Percentiles rank a stretch among this genome's conserved stretches.
Conservation (phyloP, 106 monocot genomes). For the Dioscorea dumetorum region DNA sequence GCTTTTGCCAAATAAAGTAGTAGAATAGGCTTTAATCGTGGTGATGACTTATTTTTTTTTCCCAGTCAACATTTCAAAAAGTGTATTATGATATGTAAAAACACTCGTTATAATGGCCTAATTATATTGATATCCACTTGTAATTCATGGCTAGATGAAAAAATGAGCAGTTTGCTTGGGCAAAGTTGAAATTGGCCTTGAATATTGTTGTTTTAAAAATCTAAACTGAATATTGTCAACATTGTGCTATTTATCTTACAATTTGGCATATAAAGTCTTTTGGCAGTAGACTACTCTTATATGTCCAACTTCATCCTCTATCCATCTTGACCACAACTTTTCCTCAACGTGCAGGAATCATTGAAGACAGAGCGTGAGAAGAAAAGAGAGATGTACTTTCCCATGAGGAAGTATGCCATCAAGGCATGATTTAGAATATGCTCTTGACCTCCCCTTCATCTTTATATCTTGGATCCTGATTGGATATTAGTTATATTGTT, state of each 20-base stretch:
- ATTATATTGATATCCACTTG: background rate
- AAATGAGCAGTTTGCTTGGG: background rate
- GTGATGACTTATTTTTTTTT: too few relatives aligned
- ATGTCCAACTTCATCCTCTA: too few relatives aligned
- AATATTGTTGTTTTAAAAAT: background rate
- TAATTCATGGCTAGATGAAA: background rate
- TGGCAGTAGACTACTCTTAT: too few relatives aligned
- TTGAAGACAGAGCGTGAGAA: slow-evolving; percentile 21
- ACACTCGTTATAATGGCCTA: background rate
- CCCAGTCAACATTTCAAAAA: too few relatives aligned
- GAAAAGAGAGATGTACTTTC: slow-evolving; percentile 33
- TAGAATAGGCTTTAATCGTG: too few relatives aligned
- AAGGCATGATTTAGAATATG: slow-evolving; percentile 26
- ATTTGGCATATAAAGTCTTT: background rate
- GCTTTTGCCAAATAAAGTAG: too few relatives aligned
- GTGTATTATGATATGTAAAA: too few relatives aligned
- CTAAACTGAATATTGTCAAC: background rate
- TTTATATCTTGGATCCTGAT: too few relatives aligned
- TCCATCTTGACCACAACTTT: too few relatives aligned
- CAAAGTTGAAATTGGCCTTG: background rate
- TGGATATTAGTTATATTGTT: too few relatives aligned
- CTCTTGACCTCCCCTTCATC: slow-evolving; percentile 12
- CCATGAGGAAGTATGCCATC: slow-evolving; percentile 31
- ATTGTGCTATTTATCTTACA: background rate
- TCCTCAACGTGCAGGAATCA: slow-evolving; percentile 9